Conservation (phyloP, 352 stramenopile species). For the Phytophthora aleatoria region DNA sequence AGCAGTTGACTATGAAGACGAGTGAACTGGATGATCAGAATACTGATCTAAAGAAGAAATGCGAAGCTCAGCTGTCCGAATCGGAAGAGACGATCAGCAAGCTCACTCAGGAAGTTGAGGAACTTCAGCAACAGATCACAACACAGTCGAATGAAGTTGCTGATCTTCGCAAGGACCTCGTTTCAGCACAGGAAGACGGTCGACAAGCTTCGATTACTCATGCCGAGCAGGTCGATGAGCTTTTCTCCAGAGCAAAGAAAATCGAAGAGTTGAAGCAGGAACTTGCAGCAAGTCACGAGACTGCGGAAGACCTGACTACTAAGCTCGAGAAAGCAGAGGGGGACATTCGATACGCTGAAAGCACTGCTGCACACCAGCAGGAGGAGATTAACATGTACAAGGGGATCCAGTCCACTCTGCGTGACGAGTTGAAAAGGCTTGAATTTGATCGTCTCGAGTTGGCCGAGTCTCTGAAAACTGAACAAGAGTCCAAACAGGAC, state of each 20-base stretch:
- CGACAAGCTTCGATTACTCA: slow-evolving; percentile 15
- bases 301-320: slow-evolving; percentile 12
- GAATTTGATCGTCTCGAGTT: slow-evolving; percentile 35
- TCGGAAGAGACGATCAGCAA: slow-evolving; percentile 28
- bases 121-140: slow-evolving; percentile 27
- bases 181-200: slow-evolving; percentile 25
- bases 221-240: slow-evolving; percentile 17
- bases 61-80: slow-evolving; percentile 22
- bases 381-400: slow-evolving; percentile 40
- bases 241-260: slow-evolving; percentile 19
- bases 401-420: slow-evolving; percentile 28
- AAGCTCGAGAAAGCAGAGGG: slow-evolving; percentile 26
- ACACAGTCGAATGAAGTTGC: slow-evolving; percentile 16
- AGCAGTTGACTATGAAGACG: slow-evolving; percentile 16
- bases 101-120: slow-evolving; percentile 17
- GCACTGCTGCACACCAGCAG: slow-evolving; percentile 5
- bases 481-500: slow-evolving; percentile 36
- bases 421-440: slow-evolving; percentile 34
- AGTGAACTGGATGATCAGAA: slow-evolving; percentile 23
- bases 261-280: slow-evolving; percentile 31
- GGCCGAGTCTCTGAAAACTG: slow-evolving; percentile 30
- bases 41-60: slow-evolving; percentile 22
- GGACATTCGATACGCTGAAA: slow-evolving; percentile 32
- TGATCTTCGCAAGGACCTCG: slow-evolving; percentile 26
- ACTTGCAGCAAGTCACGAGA: slow-evolving; percentile 14